Evolutionary conservation across 2,329 filamentous ascomycete species (phyloP), one percentile per base, ranked within the genome.

Genomic region (Chrysoporthe cubensis): DNA sequence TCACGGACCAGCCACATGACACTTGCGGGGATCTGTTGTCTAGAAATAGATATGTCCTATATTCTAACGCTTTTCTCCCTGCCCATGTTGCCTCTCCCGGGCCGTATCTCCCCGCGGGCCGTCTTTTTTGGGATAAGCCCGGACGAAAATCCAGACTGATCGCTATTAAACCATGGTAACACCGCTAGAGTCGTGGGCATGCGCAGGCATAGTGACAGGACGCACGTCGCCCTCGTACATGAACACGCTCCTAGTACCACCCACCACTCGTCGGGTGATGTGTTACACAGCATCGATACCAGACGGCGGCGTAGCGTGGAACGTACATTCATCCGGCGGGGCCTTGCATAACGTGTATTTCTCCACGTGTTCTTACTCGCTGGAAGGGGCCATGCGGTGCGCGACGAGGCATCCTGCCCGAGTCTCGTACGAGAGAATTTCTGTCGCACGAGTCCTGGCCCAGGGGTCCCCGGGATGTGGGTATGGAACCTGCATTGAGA

Each of bases 261-360:
- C 40, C 34, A 57, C 7, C 16, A 32, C 40, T 18, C 54, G 50
- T 32, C 50, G 3, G 50, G 34, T 40, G 32, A 3, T n/a, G 40
- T 37, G 54, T 57, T 16, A 57, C 54, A 40, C 54, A 57, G 32
- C 54, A 37, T 57, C 54, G 8, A 40, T 57, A 34, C 54, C 54
- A 57, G 32, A 57, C 54, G 3, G 34, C 54, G 9, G 32, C 14
- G 54, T 13, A 40, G 54, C 18, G 54, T 57, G 54, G 34, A n/a
- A 57, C 14, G 40, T n/a, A 13, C 32, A 57, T 57, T 57, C 54
- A 57, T n/a, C 54, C 54, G 54, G 54, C 54, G 34, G 54, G 54
- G 34, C 54, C 54, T 57, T 57, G 54, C 54, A 57, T 40, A 34
- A 34, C 26, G 13, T 32, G 50, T 32, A 26, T 52, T 52, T 52